Conservation (phyloP, 495 filamentous ascomycete species). For the Aspergillus diversus region DNA sequence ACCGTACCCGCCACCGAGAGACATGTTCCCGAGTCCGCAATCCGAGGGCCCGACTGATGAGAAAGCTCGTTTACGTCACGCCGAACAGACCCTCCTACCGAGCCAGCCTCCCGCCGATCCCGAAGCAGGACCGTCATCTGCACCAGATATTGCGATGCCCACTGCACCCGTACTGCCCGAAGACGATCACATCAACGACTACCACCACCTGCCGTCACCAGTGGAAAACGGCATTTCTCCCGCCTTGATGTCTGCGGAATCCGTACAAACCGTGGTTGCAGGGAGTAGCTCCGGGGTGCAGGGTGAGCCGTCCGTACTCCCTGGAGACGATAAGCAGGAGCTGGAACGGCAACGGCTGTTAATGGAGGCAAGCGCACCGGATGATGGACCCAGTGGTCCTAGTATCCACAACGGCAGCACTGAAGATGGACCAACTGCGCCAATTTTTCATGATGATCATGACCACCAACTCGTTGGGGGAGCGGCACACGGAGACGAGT, state of each 20-base stretch:
- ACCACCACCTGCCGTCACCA: constrained; percentile 39
- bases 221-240: constrained; percentile 31
- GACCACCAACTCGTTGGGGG: constrained; percentile 51
- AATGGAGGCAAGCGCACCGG: constrained; percentile 71
- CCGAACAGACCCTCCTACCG: constrained; percentile 70
- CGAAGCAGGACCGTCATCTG: constrained; percentile 50
- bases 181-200: constrained; percentile 43
- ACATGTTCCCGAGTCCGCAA: constrained; percentile 57
- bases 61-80: constrained; percentile 67
- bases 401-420: constrained; percentile 45
- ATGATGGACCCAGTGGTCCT: constrained; percentile 36
- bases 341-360: constrained; percentile 75
- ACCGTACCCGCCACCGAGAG: constrained; percentile 30
- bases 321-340: constrained; percentile 81
- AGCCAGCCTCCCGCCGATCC: constrained; percentile 63
- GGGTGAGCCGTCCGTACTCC: constrained; percentile 21
- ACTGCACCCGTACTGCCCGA: constrained; percentile 47
- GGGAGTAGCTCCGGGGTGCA: constrained; percentile 22
- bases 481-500: constrained; percentile 48
- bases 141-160: constrained; percentile 26
- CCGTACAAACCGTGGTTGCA: constrained; percentile 43
- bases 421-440: constrained; percentile 60
- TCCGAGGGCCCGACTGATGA: constrained; percentile 63
- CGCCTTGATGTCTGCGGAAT: constrained; percentile 46
- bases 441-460: constrained; percentile 66